Base-by-base conservation (phyloP, 1,284 basidiomycete genomes). In the Thelephora terrestris region DNA sequence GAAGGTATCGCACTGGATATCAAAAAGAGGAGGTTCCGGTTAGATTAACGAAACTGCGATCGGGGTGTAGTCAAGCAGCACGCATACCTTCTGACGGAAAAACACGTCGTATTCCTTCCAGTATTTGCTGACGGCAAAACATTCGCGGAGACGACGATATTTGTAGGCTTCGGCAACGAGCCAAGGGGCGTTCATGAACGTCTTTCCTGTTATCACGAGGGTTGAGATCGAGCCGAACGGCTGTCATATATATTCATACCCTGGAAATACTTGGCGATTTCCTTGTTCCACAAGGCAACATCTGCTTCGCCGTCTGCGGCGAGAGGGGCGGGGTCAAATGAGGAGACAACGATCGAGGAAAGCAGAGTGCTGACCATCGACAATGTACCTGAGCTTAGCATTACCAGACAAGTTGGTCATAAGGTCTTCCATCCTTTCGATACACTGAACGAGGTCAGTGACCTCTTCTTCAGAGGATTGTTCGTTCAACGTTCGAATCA, bases 121-220 rank as follows among this genome's bases (percentile, higher is more conserved):
- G 68, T 81, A 85, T 63, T 90, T 92, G 73, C 87, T 91, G 53
- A 92, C 74, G 55, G 88, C 92, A 70, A 98, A 98, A 69, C 91
- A 94, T 66, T 97, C 94, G 55, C 91, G 91, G 49, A 99, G 76
- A 55, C 92, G 84, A 60, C 93, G 87, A 68, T 97, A 97, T 69
- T 97, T 97, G 78, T 96, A 97, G 16, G 94, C 93, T 66, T 97
- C 94, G 45, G 94, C 94, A 58, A 95, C 95, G 20, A 95, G 70
- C 92, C 91, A 94, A 7, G 91, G 91, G 0, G 91, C 84, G 58
- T 92, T 94, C 91, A 96, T 95, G 61, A 96, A 98, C 65, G 94
- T 88, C 68, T 95, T 95, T 51, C 83, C 85, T 83, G 57, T 46
- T 46, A 44, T 52, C 17, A 43, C n/a, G 40, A 46, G 18, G 20